phyloP scores from a whole-genome alignment of 2,329 filamentous ascomycete species.

The Knoxdaviesia proteae region DNA sequence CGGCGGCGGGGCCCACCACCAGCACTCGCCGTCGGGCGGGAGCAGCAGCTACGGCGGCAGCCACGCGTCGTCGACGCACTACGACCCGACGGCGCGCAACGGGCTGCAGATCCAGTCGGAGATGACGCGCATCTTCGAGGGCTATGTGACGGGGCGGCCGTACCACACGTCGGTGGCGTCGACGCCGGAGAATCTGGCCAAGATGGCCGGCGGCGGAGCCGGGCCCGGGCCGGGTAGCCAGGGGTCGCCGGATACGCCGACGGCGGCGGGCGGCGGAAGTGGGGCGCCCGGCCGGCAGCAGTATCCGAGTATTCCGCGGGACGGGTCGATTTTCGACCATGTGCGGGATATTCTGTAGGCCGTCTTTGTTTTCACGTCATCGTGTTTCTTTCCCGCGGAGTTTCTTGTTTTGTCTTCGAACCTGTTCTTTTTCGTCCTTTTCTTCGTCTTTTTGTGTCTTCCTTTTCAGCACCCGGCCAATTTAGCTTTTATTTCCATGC shows the following conservation, averaged over 20 bases:
- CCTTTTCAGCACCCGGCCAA: neutral
- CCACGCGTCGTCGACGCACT: constrained; percentile 1
- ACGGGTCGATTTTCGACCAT: constrained; percentile 2
- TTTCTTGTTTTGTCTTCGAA: neutral
- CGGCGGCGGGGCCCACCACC: neutral
- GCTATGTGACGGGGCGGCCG: constrained; percentile 13
- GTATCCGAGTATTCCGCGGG: neutral
- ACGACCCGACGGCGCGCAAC: constrained; percentile 13
- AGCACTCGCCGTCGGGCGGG: neutral
- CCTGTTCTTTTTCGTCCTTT: neutral
- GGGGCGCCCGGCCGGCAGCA: no score
- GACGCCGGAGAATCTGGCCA: neutral
- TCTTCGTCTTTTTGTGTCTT: neutral
- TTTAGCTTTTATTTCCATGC: neutral
- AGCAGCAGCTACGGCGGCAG: constrained; percentile 5
- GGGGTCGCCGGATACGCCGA: neutral
- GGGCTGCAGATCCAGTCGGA: constrained; percentile 29
- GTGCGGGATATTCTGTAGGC: constrained; percentile 1
- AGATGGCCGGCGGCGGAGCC: constrained; percentile 1
- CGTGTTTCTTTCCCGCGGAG: neutral
- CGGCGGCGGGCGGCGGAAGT: neutral
- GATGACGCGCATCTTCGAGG: constrained; percentile 26
- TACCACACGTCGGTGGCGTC: no score
- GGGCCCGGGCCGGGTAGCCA: neutral
- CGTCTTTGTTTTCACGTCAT: neutral